phyloP scores from a whole-genome alignment of 768 basidiomycete genomes.

The Leccinellum albellum region DNA sequence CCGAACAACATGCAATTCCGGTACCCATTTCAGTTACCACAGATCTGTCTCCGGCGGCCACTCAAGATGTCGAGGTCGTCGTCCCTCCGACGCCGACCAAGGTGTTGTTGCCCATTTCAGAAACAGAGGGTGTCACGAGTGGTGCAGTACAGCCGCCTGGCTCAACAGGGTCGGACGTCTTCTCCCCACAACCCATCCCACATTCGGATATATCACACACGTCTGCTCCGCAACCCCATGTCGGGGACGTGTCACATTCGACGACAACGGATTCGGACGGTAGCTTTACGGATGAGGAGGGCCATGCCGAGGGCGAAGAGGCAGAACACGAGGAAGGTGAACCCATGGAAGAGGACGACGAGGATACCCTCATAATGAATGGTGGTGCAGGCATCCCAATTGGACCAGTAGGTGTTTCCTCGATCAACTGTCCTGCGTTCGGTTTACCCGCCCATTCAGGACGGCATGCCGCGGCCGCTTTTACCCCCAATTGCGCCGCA shows the following conservation, averaged over 20 bases:
- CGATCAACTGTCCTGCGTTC: neutral
- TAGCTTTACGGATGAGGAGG: slow-evolving; percentile 59
- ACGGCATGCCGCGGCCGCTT: slow-evolving; percentile 84
- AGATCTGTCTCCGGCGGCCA: slow-evolving; percentile 17
- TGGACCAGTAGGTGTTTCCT: slow-evolving; percentile 66
- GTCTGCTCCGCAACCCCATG: slow-evolving; percentile 25
- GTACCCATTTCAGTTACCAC: slow-evolving; percentile 19
- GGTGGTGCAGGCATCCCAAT: slow-evolving; percentile 95
- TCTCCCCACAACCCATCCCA: slow-evolving; percentile 25
- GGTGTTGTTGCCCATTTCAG: slow-evolving; percentile 51
- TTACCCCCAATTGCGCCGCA: slow-evolving; percentile 78
- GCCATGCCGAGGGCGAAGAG: slow-evolving; percentile 66
- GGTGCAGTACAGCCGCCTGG: slow-evolving; percentile 91
- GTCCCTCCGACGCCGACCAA: slow-evolving; percentile 49
- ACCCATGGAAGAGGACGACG: slow-evolving; percentile 76
- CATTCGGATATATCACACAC: slow-evolving; percentile 24
- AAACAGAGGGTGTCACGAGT: slow-evolving; percentile 87
- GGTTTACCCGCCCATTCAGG: slow-evolving; percentile 41
- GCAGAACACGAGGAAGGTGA: slow-evolving; percentile 58
- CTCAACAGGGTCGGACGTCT: slow-evolving; percentile 51
- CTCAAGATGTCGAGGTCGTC: slow-evolving; percentile 36
- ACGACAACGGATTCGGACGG: slow-evolving; percentile 32
- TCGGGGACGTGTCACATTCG: slow-evolving; percentile 30
- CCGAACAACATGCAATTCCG: slow-evolving; percentile 35
- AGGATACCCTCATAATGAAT: slow-evolving; percentile 81